Evolutionary conservation across 805 yeast genomes (phyloP).

Genomic region (Sugiyamaella mastotermitis): DNA sequence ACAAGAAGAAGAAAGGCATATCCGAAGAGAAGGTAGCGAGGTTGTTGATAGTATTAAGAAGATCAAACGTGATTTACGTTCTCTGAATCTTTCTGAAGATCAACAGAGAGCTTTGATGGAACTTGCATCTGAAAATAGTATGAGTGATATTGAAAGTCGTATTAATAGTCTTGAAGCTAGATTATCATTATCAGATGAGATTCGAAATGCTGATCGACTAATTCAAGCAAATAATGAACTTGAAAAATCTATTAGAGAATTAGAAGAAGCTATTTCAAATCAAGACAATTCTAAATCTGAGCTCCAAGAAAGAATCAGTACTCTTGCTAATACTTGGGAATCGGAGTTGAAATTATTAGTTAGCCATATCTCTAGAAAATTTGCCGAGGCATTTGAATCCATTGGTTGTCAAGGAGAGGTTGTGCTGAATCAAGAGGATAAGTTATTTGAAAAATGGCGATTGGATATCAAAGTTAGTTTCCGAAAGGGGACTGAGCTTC

Average conservation of each 20-base stretch:
- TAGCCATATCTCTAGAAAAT: constrained; percentile 51
- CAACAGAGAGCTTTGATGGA: background rate
- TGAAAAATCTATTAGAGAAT: constrained; percentile 32
- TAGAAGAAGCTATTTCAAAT: constrained; percentile 21
- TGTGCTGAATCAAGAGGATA: constrained; percentile 42
- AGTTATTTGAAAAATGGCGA: constrained; percentile 66
- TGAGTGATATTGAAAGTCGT: background rate
- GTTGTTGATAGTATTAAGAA: constrained; percentile 8
- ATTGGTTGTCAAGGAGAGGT: constrained; percentile 91
- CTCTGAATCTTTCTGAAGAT: background rate
- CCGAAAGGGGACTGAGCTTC: constrained; percentile 66
- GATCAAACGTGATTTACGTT: constrained; percentile 3
- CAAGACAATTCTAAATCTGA: constrained; percentile 16
- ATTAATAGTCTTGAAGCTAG: background rate
- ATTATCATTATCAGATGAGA: constrained; percentile 3
- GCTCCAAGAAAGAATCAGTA: constrained; percentile 34
- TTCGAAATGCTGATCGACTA: constrained; percentile 3
- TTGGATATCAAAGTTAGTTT: constrained; percentile 80
- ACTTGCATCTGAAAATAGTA: background rate
- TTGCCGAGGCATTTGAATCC: constrained; percentile 56
- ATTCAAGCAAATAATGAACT: constrained; percentile 38
- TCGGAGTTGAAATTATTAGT: constrained; percentile 52
- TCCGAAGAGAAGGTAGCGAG: constrained; percentile 7
- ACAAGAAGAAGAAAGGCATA: constrained; percentile 7
- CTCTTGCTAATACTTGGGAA: constrained; percentile 50